Base-by-base conservation (phyloP, 768 basidiomycete genomes). In the Amyloporia xantha region DNA sequence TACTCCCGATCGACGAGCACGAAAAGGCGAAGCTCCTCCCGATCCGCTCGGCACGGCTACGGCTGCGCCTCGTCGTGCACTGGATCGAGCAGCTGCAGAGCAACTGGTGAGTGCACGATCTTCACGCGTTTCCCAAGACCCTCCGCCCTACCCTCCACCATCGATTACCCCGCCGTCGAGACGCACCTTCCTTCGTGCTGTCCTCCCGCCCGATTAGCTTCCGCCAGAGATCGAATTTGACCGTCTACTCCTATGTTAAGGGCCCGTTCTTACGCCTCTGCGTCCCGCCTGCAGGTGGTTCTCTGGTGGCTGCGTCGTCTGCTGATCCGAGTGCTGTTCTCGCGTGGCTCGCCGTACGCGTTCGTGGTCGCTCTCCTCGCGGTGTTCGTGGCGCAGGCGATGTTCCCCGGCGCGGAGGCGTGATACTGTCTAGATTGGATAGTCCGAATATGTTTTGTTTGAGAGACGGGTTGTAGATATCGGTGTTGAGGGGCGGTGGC, bases 1-100 rank as follows among this genome's bases (percentile, higher is more conserved):
- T 95, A 30, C 79, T 97, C 42, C 88, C 93, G 28, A 91, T 97
- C 61, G 91, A 95, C 63, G 89, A 95, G 49, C 76, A 82, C 58
- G 87, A 92, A 69, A 91, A 93, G 64, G 74, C 91, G 11, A 86
- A 92, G 58, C 75, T 98, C 7, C 72, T 94, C 10, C 88, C 91
- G 1, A 83, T 94, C 44, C 78, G 82, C 51, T 87, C 81, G 46
- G 75, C 88, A 0, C 76, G 86, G 23, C 71, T 96, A 53, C 75
- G 95, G 26, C 68, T 98, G 47, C 73, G 86, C 48, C 73, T 98
- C 58, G 85, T 96, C 50, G 88, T 89, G 23, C 87, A 91, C 59
- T 98, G 95, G 95, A 94, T 97, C 59, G 91, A 96, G 69, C 77
- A 80, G 60, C 67, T 88, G 49, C 71, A 76, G 45, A 71, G 71